Evolutionary conservation across 495 filamentous ascomycete genomes (phyloP), one percentile per base, ranked within the genome.

Genomic region (Trichodelitschia bisporula): DNA sequence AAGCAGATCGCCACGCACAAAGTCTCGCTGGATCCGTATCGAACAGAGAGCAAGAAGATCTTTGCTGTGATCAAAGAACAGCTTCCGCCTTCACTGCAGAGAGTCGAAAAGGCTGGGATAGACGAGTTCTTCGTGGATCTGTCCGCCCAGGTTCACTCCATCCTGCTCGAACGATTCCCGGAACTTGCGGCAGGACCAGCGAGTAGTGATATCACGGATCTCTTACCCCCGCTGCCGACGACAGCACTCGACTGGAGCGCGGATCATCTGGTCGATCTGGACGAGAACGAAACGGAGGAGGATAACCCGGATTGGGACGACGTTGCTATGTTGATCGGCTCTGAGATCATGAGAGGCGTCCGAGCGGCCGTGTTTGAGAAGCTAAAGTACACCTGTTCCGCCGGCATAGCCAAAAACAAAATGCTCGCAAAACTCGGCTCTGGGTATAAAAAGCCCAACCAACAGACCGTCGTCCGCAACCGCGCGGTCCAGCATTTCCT

Each of bases 231-330:
- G 26, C 80, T 79, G 15, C 68, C 76, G 3, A 67, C 68, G 3
- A 72, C 70, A 12, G 75, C 65, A 1, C 48, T 93, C 18, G 67
- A 83, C 40, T 93, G 84, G 86, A 49, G 71, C 28, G 59, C 69
- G 1, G 78, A 89, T 51, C 69, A 65, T 11, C 50, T 93, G 24
- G 59, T 91, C 14, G 78, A 82, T 37, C 48, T 84, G 32, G 69
- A 80, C 40, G 50, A 62, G 23, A 59, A 61, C 9, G 69, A 84
- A 39, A 65, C 61, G 3, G 78, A 84, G 42, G 62, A 74, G 26
- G 71, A 77, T 41, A 70, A 83, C 45, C 78, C 77, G 3, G 82
- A 91, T 50, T 97, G 89, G 89, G 86, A 97, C 53, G 84, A 95
- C 54, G 61, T 95, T 42, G 76, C 67, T 11, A 77, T 90, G 44